These are phyloP conservation scores for Fomitopsis palustris DNA, from an alignment of 1,284 basidiomycete species.

Conservation along the genomic window DNA sequence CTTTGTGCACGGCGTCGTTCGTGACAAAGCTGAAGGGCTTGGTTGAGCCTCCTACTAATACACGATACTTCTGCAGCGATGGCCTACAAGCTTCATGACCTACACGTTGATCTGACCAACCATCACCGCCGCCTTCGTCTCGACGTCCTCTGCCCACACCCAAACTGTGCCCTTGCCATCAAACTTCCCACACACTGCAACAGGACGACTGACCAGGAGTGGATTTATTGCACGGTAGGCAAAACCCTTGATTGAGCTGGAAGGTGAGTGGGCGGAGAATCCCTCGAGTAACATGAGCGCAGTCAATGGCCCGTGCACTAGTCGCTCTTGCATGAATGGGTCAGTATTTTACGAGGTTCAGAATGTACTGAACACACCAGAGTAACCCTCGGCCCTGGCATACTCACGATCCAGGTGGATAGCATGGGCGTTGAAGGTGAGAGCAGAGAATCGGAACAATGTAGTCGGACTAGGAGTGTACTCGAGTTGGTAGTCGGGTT, in stretches of 20 bases:
- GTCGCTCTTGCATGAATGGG: constrained; percentile 46
- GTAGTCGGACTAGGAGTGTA: constrained; percentile 69
- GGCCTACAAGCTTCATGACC: background rate
- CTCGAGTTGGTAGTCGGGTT: constrained; percentile 53
- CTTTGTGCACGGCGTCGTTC: too few species aligned
- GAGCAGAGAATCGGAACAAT: constrained; percentile 80
- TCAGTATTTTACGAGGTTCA: background rate
- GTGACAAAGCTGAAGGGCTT: too few species aligned
- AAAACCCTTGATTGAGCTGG: constrained; percentile 46
- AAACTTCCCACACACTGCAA: constrained; percentile 52
- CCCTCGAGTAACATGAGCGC: constrained; percentile 75
- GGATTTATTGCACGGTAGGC: constrained; percentile 78
- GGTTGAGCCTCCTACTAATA: background rate
- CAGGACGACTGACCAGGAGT: constrained; percentile 58
- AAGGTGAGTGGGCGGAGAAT: constrained; percentile 44
- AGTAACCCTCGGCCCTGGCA: constrained; percentile 70
- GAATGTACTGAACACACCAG: constrained; percentile 40
- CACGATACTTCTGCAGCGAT: background rate
- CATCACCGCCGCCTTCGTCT: constrained; percentile 63
- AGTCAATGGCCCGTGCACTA: constrained; percentile 81
- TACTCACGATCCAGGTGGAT: constrained; percentile 76
- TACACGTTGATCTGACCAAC: constrained; percentile 39
- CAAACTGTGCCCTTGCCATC: constrained; percentile 32
- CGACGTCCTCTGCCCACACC: constrained; percentile 29
- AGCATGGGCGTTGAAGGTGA: constrained; percentile 77